Evolutionary conservation across 345 rosid species (phyloP).

Genomic region (Citrus inodora): DNA sequence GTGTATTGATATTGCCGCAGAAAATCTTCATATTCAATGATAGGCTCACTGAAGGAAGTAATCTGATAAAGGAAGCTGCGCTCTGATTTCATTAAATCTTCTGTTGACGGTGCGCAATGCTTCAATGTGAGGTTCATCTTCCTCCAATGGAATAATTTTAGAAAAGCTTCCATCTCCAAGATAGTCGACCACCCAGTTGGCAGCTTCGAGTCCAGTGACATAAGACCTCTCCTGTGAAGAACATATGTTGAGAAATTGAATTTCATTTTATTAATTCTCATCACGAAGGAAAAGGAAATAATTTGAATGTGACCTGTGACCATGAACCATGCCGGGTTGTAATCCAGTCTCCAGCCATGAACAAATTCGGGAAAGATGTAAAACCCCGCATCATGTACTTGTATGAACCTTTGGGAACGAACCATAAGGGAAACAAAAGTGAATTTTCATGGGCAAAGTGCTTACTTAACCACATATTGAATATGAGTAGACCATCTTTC

Average conservation of each 20-base stretch:
- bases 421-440: neutral
- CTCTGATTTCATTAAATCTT: constrained; percentile 36
- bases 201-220: constrained; percentile 54
- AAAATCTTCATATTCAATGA: too few species aligned
- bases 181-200: constrained; percentile 42
- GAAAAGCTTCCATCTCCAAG: constrained; percentile 50
- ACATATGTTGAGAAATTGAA: neutral
- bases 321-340: constrained; percentile 61
- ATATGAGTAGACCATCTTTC: too few species aligned
- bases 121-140: constrained; percentile 58
- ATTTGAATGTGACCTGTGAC: constrained; percentile 37
- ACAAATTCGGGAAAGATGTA: constrained; percentile 52
- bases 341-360: constrained; percentile 75
- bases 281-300: neutral
- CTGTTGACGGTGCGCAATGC: constrained; percentile 43
- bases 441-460: neutral
- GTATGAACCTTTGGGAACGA: constrained; percentile 43
- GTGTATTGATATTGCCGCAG: neutral
- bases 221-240: constrained; percentile 45
- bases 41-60: constrained; percentile 28
- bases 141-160: constrained; percentile 46
- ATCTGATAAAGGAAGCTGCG: constrained; percentile 36
- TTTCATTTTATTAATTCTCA: neutral
- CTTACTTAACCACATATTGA: too few species aligned
- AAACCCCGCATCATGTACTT: constrained; percentile 56